Base-by-base conservation (phyloP, 2,329 filamentous ascomycete species). In the Venturiaceae sp. region DNA sequence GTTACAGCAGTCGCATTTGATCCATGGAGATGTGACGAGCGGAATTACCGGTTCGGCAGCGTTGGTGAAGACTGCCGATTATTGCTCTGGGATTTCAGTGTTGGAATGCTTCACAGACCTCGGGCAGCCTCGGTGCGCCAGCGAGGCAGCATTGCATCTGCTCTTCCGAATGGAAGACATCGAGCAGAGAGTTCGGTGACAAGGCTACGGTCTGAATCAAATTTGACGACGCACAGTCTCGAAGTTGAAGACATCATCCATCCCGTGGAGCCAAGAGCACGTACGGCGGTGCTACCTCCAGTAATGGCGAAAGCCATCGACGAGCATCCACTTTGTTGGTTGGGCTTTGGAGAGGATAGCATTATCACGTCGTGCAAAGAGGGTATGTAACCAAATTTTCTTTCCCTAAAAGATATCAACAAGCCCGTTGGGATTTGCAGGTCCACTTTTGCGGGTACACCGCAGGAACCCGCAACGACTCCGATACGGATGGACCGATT, bases 61-160 rank as follows among this genome's bases (percentile, higher is more conserved):
- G 92, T 99, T 0, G 94, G 92, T 14, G 92, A 97, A 69, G 94
- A 99, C 70, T 90, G 92, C 66, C 82, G 91, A 59, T 77, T 99
- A 19, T 83, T 96, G 60, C 77, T 99, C 13, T 99, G 94, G 94
- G 94, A 99, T 75, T 99, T 99, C 70, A 96, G 87, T 64, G 90
- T 96, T 44, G 91, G 91, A 65, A 97, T 97, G 92, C 79, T 99
- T 66, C 89, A 95, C 72, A 83, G 92, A 61, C 92, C 94, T 21
- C 92, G 92, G 74, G 86, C 83, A 64, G 88, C 77, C 50, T 82
- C 80, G 11, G 77, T 81, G 46, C 75, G 81, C 60, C 81, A 87
- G 56, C 74, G 79, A 62, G 77, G 73, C 34, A 82, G 79, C 63
- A 72, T 82, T 53, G 75, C 77, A 3, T 77, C 76, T 58, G 64